phyloP scores from a whole-genome alignment of 1,284 basidiomycete species.

The Uromyces viciae-fabae region DNA sequence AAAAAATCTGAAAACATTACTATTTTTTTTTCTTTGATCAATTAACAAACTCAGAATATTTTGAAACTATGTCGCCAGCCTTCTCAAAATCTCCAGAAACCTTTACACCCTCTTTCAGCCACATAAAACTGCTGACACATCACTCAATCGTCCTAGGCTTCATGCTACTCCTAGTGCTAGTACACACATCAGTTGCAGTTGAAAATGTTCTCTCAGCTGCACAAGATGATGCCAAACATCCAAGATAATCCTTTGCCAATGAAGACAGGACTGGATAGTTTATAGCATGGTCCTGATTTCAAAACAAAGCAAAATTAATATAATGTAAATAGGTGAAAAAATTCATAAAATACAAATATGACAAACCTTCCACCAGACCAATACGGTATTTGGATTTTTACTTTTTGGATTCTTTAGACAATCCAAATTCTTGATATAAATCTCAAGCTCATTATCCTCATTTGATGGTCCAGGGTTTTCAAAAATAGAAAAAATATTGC shows the following conservation, averaged over 20 bases:
- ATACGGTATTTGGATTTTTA: not conserved
- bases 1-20: too few relatives aligned
- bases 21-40: too few relatives aligned
- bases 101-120: not conserved
- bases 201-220: not conserved
- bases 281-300: not conserved
- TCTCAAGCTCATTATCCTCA: too few relatives aligned
- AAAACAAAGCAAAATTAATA: not conserved
- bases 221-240: not conserved
- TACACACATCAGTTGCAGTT: not conserved
- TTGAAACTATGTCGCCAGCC: too few relatives aligned
- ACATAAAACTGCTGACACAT: too few relatives aligned
- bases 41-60: too few relatives aligned
- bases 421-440: not conserved
- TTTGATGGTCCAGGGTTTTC: too few relatives aligned
- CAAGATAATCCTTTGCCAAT: not conserved
- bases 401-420: not conserved
- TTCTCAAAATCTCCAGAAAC: not conserved
- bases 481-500: too few relatives aligned
- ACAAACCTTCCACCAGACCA: not conserved
- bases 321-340: not conserved
- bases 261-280: not conserved
- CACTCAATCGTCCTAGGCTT: not conserved
- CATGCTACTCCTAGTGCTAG: not conserved
- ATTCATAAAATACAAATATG: not conserved